phyloP scores from a whole-genome alignment of 352 stramenopile species.

The Phytophthora sojae region DNA sequence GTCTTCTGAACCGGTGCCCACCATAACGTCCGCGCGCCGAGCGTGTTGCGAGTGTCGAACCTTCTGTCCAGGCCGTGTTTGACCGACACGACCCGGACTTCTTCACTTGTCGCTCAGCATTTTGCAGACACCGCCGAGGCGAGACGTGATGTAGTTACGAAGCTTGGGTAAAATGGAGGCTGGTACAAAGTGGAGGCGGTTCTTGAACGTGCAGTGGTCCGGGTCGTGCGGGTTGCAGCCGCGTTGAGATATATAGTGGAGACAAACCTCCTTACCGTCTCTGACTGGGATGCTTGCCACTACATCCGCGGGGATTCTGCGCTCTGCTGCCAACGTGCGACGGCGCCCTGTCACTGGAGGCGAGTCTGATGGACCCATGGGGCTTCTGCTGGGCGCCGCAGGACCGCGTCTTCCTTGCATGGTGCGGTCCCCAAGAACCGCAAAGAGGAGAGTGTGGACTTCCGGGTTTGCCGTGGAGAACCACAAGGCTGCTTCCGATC shows the following conservation, averaged over 20 bases:
- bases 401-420: no score
- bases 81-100: neutral
- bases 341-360: no score
- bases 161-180: neutral
- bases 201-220: conserved; percentile 3
- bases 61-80: neutral
- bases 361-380: no score
- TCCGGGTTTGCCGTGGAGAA: no score
- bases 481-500: no score
- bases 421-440: no score
- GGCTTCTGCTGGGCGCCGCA: no score
- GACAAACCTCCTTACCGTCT: conserved; percentile 18
- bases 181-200: conserved; percentile 18
- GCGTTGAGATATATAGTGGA: conserved; percentile 15
- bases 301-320: conserved; percentile 14
- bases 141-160: conserved; percentile 8
- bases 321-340: neutral
- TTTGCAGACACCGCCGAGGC: conserved; percentile 6
- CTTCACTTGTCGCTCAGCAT: neutral
- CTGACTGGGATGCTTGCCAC: neutral
- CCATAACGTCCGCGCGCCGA: no score
- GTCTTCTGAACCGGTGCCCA: no score
- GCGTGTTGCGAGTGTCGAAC: no score
- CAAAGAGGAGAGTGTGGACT: no score
- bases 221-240: conserved; percentile 5